Percentiles rank a stretch among this genome's conserved stretches.
These are phyloP conservation scores for Capsicum pubescens DNA, from an alignment of 257 asterid species.

Conservation along the genomic window DNA sequence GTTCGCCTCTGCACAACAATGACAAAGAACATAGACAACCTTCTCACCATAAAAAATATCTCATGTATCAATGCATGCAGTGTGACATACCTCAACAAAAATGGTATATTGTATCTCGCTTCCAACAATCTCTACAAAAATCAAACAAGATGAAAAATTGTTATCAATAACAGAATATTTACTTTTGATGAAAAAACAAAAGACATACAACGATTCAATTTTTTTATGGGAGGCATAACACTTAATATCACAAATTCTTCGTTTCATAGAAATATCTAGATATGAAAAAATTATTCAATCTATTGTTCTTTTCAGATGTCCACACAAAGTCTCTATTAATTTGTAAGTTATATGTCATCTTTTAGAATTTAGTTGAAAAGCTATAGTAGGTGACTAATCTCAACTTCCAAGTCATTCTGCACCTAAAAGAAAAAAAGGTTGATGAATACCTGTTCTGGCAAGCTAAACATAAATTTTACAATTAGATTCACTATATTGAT, in stretches of 20 bases:
- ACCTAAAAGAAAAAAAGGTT: too few relatives aligned
- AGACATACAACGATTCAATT: not conserved
- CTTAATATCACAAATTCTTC: not conserved
- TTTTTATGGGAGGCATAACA: too few relatives aligned
- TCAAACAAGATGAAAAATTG: not conserved
- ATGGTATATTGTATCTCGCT: too few relatives aligned
- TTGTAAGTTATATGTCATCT: not conserved
- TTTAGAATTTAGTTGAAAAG: not conserved
- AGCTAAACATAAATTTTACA: not conserved
- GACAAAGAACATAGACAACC: too few relatives aligned
- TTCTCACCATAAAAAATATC: too few relatives aligned
- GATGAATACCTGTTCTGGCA: not conserved
- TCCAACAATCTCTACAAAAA: constrained; percentile 33
- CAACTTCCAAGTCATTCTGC: too few relatives aligned
- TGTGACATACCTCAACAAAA: too few relatives aligned
- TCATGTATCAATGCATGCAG: too few relatives aligned
- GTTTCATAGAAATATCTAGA: not conserved
- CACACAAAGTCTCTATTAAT: not conserved
- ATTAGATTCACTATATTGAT: not conserved
- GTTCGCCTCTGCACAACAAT: too few relatives aligned
- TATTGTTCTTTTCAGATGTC: not conserved
- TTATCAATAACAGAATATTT: constrained; percentile 26
- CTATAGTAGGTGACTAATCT: not conserved
- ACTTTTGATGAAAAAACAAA: not conserved
- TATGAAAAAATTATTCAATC: not conserved